Percentiles rank a stretch among this genome's conserved stretches.
Evolutionary conservation across 805 yeast species (phyloP).

Genomic region (Komagataella populi): DNA sequence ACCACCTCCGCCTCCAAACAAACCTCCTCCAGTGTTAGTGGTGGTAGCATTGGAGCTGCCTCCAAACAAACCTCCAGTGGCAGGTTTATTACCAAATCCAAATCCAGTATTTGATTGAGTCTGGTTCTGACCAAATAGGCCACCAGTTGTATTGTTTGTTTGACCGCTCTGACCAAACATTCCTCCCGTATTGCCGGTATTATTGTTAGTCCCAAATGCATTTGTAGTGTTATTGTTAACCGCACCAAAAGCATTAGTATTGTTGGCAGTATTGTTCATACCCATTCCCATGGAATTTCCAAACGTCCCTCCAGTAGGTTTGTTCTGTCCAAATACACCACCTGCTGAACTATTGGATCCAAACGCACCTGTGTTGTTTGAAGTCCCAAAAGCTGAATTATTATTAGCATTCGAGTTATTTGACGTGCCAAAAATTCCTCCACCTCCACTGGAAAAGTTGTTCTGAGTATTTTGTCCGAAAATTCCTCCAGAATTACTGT

Average conservation of each 20-base stretch:
- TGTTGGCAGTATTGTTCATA: constrained; percentile 12
- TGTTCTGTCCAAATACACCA: constrained; percentile 24
- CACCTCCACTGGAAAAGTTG: constrained; percentile 4
- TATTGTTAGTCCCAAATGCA: constrained; percentile 8
- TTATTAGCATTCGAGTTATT: constrained; percentile 8
- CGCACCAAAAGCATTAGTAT: constrained; percentile 14
- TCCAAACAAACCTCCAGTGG: constrained; percentile 21
- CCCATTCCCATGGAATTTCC: constrained; percentile 10
- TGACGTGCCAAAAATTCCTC: constrained; percentile 23
- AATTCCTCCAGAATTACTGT: constrained; percentile 5
- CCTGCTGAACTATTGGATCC: constrained; percentile 9
- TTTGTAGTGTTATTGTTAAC: constrained; percentile 7
- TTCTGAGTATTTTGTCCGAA: constrained; percentile 5
- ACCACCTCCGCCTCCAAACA: constrained; percentile 3
- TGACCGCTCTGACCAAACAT: constrained; percentile 6
- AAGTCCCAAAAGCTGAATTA: constrained; percentile 17
- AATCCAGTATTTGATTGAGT: constrained; percentile 11
- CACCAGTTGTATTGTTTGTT: constrained; percentile 6
- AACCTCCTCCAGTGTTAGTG: constrained; percentile 4
- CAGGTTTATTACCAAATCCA: constrained; percentile 13
- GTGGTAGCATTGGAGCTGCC: constrained; percentile 8
- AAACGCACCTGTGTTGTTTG: constrained; percentile 8
- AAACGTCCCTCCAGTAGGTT: constrained; percentile 10
- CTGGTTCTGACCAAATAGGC: constrained; percentile 3
- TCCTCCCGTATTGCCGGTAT: constrained; percentile 3